Conservation (phyloP, 2,329 filamentous ascomycete genomes). For the Cladosporium sp. region DNA sequence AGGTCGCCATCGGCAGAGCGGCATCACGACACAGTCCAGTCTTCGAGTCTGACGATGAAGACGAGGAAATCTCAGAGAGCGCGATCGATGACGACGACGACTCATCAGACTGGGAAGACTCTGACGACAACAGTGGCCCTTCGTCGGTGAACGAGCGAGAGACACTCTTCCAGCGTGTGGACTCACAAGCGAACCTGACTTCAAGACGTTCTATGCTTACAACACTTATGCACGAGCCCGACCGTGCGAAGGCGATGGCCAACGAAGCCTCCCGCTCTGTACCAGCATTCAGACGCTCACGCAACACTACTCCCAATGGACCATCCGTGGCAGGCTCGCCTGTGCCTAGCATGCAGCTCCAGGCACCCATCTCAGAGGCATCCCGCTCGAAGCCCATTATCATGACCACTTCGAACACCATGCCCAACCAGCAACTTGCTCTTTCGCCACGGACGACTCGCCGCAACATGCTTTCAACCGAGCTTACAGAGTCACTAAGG, state of each 20-base stretch:
- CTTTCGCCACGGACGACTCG: constrained; percentile 89
- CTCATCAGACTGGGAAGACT: constrained; percentile 57
- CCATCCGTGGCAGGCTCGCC: constrained; percentile 63
- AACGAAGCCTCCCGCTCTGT: constrained; percentile 62
- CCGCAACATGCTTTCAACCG: constrained; percentile 91
- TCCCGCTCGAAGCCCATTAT: constrained; percentile 80
- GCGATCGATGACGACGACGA: constrained; percentile 65
- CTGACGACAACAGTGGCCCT: constrained; percentile 74
- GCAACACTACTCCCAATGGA: constrained; percentile 67
- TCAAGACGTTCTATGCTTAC: constrained; percentile 88
- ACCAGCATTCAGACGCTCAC: constrained; percentile 59
- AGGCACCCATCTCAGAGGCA: constrained; percentile 38
- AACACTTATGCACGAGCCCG: constrained; percentile 79
- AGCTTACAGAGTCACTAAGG: constrained; percentile 88
- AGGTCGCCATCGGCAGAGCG: constrained; percentile 61
- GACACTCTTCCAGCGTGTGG: constrained; percentile 83
- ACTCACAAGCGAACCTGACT: constrained; percentile 80
- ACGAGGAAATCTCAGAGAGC: constrained; percentile 71
- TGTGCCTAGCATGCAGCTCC: constrained; percentile 32
- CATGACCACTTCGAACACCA: constrained; percentile 64
- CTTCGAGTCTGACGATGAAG: constrained; percentile 59
- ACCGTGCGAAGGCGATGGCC: constrained; percentile 68
- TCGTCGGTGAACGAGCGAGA: constrained; percentile 70
- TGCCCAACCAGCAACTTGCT: constrained; percentile 53
- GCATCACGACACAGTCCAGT: constrained; percentile 59